A percentile compares a stretch with the other conserved stretches of the same genome.
These are phyloP conservation scores for Phyllosticta citribraziliensis DNA, from an alignment of 2,329 filamentous ascomycete species.

Conservation along the genomic window DNA sequence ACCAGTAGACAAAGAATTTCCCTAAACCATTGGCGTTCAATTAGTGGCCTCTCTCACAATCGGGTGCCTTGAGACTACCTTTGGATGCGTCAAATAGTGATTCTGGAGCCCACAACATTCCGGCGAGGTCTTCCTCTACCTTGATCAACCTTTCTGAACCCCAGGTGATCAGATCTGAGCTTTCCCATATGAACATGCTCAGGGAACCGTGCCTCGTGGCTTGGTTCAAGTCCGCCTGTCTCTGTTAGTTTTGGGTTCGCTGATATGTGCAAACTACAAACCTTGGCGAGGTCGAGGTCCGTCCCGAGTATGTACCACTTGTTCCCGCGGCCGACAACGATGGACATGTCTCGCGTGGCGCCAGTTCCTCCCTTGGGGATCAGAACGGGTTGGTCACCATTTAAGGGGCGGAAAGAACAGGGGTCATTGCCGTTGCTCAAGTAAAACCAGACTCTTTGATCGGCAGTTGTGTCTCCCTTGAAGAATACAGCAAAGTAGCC, in stretches of 20 bases:
- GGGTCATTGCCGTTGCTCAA: slow-evolving; percentile 44
- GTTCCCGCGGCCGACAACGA: slow-evolving; percentile 39
- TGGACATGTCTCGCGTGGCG: slow-evolving; percentile 44
- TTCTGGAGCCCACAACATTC: slow-evolving; percentile 51
- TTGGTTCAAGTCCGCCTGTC: slow-evolving; percentile 43
- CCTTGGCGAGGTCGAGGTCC: slow-evolving; percentile 39
- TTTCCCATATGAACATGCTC: slow-evolving; percentile 48
- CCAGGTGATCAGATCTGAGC: slow-evolving; percentile 43
- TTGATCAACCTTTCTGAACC: slow-evolving; percentile 37
- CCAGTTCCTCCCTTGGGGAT: slow-evolving; percentile 42
- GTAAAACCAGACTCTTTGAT: slow-evolving; percentile 46
- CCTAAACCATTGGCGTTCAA: not conserved
- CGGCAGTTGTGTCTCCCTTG: slow-evolving; percentile 33
- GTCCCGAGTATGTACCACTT: slow-evolving; percentile 50
- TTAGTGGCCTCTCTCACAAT: not conserved
- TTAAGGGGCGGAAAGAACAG: slow-evolving; percentile 40
- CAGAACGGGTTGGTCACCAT: slow-evolving; percentile 39
- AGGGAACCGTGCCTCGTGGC: slow-evolving; percentile 42
- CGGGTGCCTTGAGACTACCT: slow-evolving; percentile 1
- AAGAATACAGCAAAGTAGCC: slow-evolving; percentile 48
- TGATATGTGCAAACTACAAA: not conserved
- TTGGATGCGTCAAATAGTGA: slow-evolving; percentile 43
- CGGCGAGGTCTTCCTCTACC: slow-evolving; percentile 44
- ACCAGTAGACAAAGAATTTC: slow-evolving; percentile 42
- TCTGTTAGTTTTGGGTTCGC: slow-evolving; percentile 3